phyloP scores from a whole-genome alignment of 129 eudicot species.

The Glebionis coronaria region DNA sequence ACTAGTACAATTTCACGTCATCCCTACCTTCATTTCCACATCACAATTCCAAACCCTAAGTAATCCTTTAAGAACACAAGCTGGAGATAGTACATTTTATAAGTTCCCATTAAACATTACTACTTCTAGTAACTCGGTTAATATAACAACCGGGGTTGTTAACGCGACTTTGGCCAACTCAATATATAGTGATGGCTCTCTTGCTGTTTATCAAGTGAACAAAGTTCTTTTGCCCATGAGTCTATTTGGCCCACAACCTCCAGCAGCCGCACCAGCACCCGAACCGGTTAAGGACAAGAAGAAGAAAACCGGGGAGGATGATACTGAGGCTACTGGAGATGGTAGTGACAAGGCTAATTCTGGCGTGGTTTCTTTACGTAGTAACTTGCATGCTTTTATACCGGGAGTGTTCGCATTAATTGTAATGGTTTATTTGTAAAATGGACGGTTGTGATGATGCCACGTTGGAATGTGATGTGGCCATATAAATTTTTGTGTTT shows the following conservation, averaged over 20 bases:
- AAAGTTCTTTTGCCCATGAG: constrained; percentile 74
- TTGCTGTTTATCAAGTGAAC: constrained; percentile 91
- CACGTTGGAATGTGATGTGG: constrained; percentile 22
- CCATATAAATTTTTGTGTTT: neutral
- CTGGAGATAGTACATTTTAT: constrained; percentile 52
- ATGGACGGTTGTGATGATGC: constrained; percentile 29
- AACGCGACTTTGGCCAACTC: constrained; percentile 63
- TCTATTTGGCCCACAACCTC: constrained; percentile 53
- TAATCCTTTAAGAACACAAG: constrained; percentile 87
- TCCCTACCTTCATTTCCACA: constrained; percentile 49
- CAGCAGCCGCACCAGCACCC: constrained; percentile 54
- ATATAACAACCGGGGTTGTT: constrained; percentile 70
- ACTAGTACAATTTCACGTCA: constrained; percentile 64
- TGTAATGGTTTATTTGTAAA: constrained; percentile 29
- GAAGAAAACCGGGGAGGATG: constrained; percentile 30
- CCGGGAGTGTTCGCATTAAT: constrained; percentile 28
- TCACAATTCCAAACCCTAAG: constrained; percentile 81
- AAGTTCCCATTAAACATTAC: constrained; percentile 71
- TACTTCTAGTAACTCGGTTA: constrained; percentile 65
- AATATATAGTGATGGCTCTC: constrained; percentile 53
- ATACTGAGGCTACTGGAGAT: constrained; percentile 30
- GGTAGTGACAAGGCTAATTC: constrained; percentile 35
- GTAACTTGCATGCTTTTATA: constrained; percentile 34
- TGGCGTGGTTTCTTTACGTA: constrained; percentile 27
- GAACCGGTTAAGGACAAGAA: constrained; percentile 26